Percentiles rank a stretch among this genome's conserved stretches.
These are phyloP conservation scores for Closterium sp. DNA, from an alignment of 139 green algal genomes.

Conservation along the genomic window DNA sequence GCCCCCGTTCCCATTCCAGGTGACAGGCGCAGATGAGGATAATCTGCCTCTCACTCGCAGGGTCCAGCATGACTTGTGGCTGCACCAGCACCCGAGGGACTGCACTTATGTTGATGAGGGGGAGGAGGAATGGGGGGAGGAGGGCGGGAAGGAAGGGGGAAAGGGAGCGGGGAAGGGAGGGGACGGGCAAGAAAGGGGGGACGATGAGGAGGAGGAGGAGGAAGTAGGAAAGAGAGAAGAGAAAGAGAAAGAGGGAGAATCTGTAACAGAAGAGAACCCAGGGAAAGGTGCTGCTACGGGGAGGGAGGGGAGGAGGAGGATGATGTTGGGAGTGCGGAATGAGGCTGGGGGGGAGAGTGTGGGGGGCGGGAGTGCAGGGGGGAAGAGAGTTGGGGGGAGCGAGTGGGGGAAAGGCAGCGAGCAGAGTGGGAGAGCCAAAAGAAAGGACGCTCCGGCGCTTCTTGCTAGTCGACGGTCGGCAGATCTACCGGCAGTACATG, in stretches of 20 bases:
- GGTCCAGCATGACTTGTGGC: slow-evolving; percentile 29
- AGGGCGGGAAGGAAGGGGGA: neutral
- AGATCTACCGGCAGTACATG: neutral
- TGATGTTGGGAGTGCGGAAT: neutral
- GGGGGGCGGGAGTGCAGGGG: too few species aligned
- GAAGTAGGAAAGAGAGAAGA: neutral
- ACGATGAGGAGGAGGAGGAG: neutral
- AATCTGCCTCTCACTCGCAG: slow-evolving; percentile 15
- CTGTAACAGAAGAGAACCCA: too few species aligned
- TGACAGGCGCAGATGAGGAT: slow-evolving; percentile 2
- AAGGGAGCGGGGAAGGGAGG: neutral
- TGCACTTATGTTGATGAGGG: neutral
- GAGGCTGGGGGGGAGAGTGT: neutral
- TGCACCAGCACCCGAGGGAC: slow-evolving; percentile 34
- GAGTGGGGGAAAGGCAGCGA: neutral
- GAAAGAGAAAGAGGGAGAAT: too few species aligned
- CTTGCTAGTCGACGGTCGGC: neutral
- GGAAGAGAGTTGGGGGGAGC: neutral
- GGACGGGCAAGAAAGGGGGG: neutral
- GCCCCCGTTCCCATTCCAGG: neutral
- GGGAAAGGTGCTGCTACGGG: neutral
- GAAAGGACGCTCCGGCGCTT: neutral
- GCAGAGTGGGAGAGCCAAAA: neutral
- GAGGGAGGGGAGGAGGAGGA: neutral
- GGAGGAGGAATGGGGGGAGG: neutral